Conservation (phyloP, 768 basidiomycete species). For the Lactarius deliciosus region DNA sequence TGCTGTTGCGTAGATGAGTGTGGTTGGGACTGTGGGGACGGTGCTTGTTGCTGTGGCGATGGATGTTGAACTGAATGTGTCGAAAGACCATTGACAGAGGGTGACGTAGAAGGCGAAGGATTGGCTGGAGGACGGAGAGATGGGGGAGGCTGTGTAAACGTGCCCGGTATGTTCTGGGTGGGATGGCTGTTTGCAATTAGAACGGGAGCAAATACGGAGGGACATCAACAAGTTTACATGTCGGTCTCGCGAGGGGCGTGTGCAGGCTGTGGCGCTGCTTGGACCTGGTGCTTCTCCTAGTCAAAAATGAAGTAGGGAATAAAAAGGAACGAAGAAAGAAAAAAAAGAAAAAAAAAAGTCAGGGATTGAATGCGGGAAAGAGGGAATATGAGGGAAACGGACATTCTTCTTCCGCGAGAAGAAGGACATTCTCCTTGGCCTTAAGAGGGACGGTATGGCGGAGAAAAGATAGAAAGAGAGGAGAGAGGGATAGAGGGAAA, state of each 20-base stretch:
- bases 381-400: conserved; percentile 31
- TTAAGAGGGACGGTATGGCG: conserved; percentile 71
- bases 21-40: conserved; percentile 30
- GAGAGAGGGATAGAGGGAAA: conserved; percentile 15
- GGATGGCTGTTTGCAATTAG: conserved; percentile 19
- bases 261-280: conserved; percentile 20
- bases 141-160: conserved; percentile 28
- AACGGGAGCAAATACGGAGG: not conserved
- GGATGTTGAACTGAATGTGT: conserved; percentile 34
- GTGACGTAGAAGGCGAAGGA: conserved; percentile 37
- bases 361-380: conserved; percentile 16
- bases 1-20: conserved; percentile 36
- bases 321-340: conserved; percentile 1
- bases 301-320: conserved; percentile 14
- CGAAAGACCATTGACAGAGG: conserved; percentile 40
- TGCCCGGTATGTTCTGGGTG: conserved; percentile 22
- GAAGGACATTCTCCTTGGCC: conserved; percentile 86
- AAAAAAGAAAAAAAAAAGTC: conserved; percentile 1
- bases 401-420: conserved; percentile 80
- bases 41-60: conserved; percentile 37
- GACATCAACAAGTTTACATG: conserved; percentile 16
- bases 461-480: conserved; percentile 27
- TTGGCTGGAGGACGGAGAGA: conserved; percentile 31
- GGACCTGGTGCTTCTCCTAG: conserved; percentile 29
- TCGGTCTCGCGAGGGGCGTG: conserved; percentile 25